Conservation (phyloP, 345 rosid species). For the Adansonia digitata region DNA sequence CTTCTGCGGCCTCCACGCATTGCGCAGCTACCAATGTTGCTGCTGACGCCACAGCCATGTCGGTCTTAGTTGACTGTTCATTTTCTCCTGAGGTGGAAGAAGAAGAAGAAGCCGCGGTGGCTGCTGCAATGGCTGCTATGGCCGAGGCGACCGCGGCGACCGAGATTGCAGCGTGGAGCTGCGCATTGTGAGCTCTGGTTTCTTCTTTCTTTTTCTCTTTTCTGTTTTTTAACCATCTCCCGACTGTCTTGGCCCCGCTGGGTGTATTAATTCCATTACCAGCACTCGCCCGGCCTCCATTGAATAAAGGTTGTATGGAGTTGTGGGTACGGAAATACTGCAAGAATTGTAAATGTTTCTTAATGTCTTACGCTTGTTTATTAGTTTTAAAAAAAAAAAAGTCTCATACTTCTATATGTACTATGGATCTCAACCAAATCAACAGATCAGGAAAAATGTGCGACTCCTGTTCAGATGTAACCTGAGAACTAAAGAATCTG, state of each 20-base stretch:
- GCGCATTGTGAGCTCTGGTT: constrained; percentile 76
- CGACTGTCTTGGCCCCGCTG: constrained; percentile 70
- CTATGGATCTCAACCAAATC: no score
- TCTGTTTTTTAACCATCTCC: constrained; percentile 95
- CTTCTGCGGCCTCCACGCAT: constrained; percentile 92
- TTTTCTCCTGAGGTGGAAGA: constrained; percentile 41
- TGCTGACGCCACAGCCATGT: constrained; percentile 89
- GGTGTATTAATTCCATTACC: constrained; percentile 55
- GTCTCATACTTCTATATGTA: no score
- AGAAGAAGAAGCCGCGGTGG: constrained; percentile 49
- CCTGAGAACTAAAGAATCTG: neutral
- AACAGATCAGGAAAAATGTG: neutral
- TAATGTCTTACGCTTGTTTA: no score
- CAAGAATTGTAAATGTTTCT: constrained; percentile 8
- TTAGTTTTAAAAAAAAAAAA: no score
- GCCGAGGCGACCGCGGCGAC: constrained; percentile 94
- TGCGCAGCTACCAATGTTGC: constrained; percentile 93
- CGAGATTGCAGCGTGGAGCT: constrained; percentile 81
- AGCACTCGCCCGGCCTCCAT: constrained; percentile 43
- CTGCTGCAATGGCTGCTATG: constrained; percentile 80
- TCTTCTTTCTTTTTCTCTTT: constrained; percentile 94
- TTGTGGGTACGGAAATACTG: constrained; percentile 85
- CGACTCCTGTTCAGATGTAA: neutral
- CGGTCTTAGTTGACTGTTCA: constrained; percentile 61
- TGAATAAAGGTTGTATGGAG: constrained; percentile 69